These are phyloP conservation scores for Galerina sulciceps DNA, from an alignment of 768 basidiomycete genomes.

Conservation along the genomic window DNA sequence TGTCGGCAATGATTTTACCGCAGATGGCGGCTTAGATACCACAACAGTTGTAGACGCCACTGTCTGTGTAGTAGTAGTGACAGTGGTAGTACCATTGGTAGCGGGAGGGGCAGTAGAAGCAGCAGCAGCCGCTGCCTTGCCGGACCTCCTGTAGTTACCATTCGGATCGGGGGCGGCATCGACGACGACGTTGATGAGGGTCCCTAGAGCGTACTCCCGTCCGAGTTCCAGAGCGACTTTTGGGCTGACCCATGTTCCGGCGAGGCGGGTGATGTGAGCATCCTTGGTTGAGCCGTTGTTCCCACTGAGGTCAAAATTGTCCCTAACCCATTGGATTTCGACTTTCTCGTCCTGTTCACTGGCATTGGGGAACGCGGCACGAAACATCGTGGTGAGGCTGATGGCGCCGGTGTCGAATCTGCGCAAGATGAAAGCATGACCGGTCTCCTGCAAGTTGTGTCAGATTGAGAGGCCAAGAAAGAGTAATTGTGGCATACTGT, in stretches of 20 bases:
- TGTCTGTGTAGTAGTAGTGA: constrained; percentile 30
- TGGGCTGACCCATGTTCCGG: constrained; percentile 85
- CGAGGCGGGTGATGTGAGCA: constrained; percentile 69
- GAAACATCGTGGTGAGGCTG: constrained; percentile 95
- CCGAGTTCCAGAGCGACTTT: constrained; percentile 71
- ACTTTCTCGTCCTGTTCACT: constrained; percentile 74
- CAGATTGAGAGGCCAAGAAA: constrained; percentile 12
- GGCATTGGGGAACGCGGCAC: constrained; percentile 89
- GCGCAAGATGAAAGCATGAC: constrained; percentile 93
- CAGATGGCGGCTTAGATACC: constrained; percentile 29
- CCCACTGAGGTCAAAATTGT: constrained; percentile 72
- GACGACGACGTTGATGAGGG: constrained; percentile 68
- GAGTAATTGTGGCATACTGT: constrained; percentile 57
- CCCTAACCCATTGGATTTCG: constrained; percentile 86
- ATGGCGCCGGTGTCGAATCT: constrained; percentile 93
- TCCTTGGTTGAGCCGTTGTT: constrained; percentile 77
- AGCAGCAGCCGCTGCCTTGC: constrained; percentile 36
- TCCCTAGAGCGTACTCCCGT: constrained; percentile 62
- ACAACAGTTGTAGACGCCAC: constrained; percentile 12
- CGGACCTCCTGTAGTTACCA: constrained; percentile 77
- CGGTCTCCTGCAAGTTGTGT: constrained; percentile 53
- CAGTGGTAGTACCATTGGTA: constrained; percentile 29
- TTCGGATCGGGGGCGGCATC: constrained; percentile 79
- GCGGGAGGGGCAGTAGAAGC: constrained; percentile 30
- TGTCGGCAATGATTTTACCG: constrained; percentile 41